phyloP scores from a whole-genome alignment of 768 basidiomycete species.

The Suillus paluster region DNA sequence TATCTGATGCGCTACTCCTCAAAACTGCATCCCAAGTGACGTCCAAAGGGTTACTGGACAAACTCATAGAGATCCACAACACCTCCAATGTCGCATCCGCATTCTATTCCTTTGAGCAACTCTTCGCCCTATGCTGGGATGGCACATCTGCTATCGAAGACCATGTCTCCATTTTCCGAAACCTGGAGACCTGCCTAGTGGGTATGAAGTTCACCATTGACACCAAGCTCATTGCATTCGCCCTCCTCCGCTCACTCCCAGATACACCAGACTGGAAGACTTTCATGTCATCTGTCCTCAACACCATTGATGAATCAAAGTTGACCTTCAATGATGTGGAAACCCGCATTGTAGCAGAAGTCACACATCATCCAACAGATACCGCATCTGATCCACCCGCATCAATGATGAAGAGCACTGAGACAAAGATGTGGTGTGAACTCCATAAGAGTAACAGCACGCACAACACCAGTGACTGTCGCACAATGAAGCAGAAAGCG shows the following conservation, averaged over 20 bases:
- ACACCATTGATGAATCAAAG: slow-evolving; percentile 2
- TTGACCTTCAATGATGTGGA: slow-evolving; percentile 1
- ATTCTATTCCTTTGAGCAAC: not conserved
- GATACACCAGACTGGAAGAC: slow-evolving; percentile 3
- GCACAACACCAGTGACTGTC: not conserved
- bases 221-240: slow-evolving; percentile 6
- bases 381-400: not conserved
- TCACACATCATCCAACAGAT: not conserved
- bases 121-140: not conserved
- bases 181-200: slow-evolving; percentile 1
- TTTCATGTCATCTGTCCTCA: slow-evolving; percentile 3
- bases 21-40: too few species aligned
- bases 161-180: not conserved
- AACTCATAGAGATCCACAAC: not conserved
- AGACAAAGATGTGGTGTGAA: not conserved
- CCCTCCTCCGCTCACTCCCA: slow-evolving; percentile 7
- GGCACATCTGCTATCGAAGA: not conserved
- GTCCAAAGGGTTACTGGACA: not conserved
- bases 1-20: too few species aligned
- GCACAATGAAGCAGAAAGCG: not conserved
- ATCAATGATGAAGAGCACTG: not conserved
- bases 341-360: not conserved
- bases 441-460: not conserved
- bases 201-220: slow-evolving; percentile 8
- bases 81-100: not conserved